Base-by-base conservation (phyloP, 306 rosid species). In the Fragaria ananassa region DNA sequence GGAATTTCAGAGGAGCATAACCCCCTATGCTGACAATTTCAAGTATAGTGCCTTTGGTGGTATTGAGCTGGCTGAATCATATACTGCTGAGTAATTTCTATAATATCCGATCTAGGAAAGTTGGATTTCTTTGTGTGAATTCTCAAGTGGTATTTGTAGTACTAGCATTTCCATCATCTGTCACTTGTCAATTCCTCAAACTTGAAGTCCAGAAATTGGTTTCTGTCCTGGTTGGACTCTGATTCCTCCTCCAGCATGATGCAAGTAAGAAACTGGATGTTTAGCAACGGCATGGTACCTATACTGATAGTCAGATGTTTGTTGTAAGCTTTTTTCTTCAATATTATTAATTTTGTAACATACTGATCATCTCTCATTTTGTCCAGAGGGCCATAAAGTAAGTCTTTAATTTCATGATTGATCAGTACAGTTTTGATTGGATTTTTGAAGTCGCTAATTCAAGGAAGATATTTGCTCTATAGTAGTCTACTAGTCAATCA, bases 241-340 rank as follows among this genome's bases (percentile, higher is more conserved):
- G 10, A 46, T 37, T 54, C 46, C 65, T 72, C 18, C 27, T 61
- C 67, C 41, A 8, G 53, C 66, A 54, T 54, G 76, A 15, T 25
- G 39, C 76, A 23, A 13, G 39, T 56, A 72, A 72, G 41, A 39
- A 56, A 44, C 58, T 72, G 56, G 54, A 57, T 57, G 2, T 41
- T 21, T 4, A 23, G 51, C 65, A 54, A 21, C 50, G 1, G 29
- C 62, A 37, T 27, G 13, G 69, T 11, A 13, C 53, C 53, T 39
- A 21, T 71, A 19, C 17, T 29, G 67, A 57, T 39, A 37, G 8
- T 39, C 18, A 6, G 47, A 37, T 29, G 18, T 23, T n/a, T 66
- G 2, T 13, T 37, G 50, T 23, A 18, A 21, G 27, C 23, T 72
- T 37, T 35, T 72, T 12, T 72, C 4, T 5, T 34, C 50, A 8